Evolutionary conservation across 2,329 filamentous ascomycete species (phyloP), one percentile per base, ranked within the genome.

Genomic region (Apiospora pterosperma): DNA sequence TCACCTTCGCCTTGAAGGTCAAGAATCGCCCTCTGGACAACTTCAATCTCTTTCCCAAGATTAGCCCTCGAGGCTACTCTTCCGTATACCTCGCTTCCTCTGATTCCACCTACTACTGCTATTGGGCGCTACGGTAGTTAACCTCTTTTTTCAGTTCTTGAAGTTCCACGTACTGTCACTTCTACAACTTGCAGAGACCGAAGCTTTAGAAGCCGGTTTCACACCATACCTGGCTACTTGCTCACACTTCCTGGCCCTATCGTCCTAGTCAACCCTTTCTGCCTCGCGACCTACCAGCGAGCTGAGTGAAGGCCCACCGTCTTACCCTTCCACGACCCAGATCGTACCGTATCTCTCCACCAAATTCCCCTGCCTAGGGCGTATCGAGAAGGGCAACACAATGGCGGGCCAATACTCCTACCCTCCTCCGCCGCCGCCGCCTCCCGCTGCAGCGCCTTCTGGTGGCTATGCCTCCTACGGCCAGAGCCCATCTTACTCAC

Each of bases 401-500:
- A 70, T 67, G 62, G 73, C 75, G 69, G 68, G 71, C 31, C 72
- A 71, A 66, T 76, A 76, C 67, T 72, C 74, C 34, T 76, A 72
- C 68, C 68, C 60, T 12, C 64, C 71, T 10, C 70, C 72, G 36
- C 74, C 74, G 44, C 74, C 74, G 44, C 74, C 74, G 28, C 69
- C 74, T 62, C 69, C 74, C 12, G 64, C 74, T 19, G 42, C 61
- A 16, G 70, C 71, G 19, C 66, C 71, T 58, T 65, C 69, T 14
- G 66, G 62, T 55, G 65, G 68, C 23, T 76, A 76, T 65, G 67
- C 69, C 36, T 65, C 73, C 2, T 75, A 74, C 63, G 70, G 69
- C 61, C 77, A 79, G 67, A 74, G 76, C n/a, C 77, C 81, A 28
- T 74, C 80, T 38, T 84, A 85, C 70, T 76, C 78, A 52, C 79